Base-by-base conservation (phyloP, 345 rosid species). In the Clausena lansium region DNA sequence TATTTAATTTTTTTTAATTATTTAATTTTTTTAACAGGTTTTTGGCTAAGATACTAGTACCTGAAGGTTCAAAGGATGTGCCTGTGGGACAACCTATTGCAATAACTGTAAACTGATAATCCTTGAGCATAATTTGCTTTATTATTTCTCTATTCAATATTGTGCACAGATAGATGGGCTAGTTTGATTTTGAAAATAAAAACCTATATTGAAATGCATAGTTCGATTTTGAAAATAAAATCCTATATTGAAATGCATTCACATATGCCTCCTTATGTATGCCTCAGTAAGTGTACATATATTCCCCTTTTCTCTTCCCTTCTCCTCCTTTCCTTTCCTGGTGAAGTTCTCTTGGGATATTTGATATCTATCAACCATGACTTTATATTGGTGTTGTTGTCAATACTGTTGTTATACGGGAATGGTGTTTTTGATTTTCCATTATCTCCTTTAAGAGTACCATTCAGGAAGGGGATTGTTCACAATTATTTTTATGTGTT, bases 11-110 rank as follows among this genome's bases (percentile, higher is more conserved):
- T 52, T 78, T 78, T 63, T 69, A 87, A 81, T n/a, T n/a, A n/a
- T n/a, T n/a, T n/a, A n/a, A n/a, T n/a, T n/a, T n/a, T n/a, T n/a
- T n/a, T n/a, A n/a, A n/a, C 89, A 95, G 97, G 83, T 95, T 78
- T 89, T 82, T 95, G 89, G 99, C 97, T 59, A 95, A 92, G 90
- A 89, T 93, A 77, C 73, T 95, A 79, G 89, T 84, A 58, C 88
- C 94, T 67, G 98, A 93, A 76, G 99, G 99, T 80, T 85, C 99
- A 59, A 95, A 93, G 85, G 97, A 95, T 83, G 89, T 91, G 66
- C 89, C 96, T 81, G 94, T 95, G 38, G 96, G 97, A 80, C 93
- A 88, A 75, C 89, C 99, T 33, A 95, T 95, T 83, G 96, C 96
- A 61, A 84, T 95, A 81, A 89, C 83, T 88, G 99, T 95, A 91